Evolutionary conservation across 225 moss, liverwort and hornwort species (phyloP), one percentile per base, ranked within the genome.

Genomic region (Climacium dendroides): DNA sequence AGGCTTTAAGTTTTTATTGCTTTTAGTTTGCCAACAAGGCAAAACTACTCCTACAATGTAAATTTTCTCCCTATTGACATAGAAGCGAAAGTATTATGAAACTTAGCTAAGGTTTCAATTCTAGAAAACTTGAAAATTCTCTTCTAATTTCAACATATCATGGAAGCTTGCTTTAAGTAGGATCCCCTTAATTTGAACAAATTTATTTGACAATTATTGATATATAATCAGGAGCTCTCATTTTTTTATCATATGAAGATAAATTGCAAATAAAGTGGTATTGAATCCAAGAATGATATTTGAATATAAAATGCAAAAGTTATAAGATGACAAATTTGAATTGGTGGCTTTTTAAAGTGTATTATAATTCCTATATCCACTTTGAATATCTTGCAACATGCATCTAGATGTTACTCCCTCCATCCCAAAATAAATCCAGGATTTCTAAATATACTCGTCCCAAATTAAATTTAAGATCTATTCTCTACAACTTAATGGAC

Each of bases 41-140:
- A 52, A 74, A 22, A 52, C 3, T 52, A 34, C 0, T 52, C 5
- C 23, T 52, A 5, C 1, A 20, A 34, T 13, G 19, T 13, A 52
- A 52, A 4, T 50, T 32, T 13, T 19, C 4, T 32, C 1, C 0
- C 1, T 22, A 34, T 0, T 15, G 0, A 53, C 8, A 23, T 35
- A 52, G 5, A 34, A 50, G 5, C 35, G 22, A 23, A 52, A 75
- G 1, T 1, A 35, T 53, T 20, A 23, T 15, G 3, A 75, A 35
- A 35, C 15, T 32, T 0, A 0, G 0, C 1, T 6, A 15, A 76
- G 4, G 5, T 6, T 76, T 35, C 3, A 10, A 25, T 6, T 77
- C 0, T 24, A 0, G 0, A 54, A 54, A 55, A 10, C 2, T 10
- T 1, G 0, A 24, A 10, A 24, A 9, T n/a, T 9, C 0, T n/a